Conservation (phyloP, 1,284 basidiomycete species). For the Puccinia polysora region DNA sequence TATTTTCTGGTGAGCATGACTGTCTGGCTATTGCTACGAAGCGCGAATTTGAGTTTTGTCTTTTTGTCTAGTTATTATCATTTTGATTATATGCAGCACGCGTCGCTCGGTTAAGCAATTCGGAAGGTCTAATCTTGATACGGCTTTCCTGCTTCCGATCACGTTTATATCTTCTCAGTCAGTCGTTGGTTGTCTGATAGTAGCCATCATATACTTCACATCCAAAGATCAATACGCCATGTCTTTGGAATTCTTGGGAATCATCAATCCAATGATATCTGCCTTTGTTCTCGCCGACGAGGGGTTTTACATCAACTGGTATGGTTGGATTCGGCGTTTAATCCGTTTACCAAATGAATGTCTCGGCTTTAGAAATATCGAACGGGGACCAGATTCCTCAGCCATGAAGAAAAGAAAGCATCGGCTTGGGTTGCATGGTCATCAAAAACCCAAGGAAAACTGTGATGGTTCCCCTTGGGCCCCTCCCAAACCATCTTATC, state of each 20-base stretch:
- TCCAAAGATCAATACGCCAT: neutral
- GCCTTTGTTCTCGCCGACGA: neutral
- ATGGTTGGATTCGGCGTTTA: neutral
- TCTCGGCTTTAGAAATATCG: neutral
- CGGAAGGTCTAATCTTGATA: constrained; percentile 26
- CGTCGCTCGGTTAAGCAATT: neutral
- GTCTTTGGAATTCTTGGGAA: constrained; percentile 8
- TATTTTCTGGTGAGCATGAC: constrained; percentile 7
- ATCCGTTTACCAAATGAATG: neutral
- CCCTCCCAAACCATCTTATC: constrained; percentile 24
- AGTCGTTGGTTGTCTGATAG: constrained; percentile 12
- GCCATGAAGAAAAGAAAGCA: neutral
- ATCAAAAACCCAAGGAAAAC: neutral
- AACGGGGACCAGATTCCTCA: neutral
- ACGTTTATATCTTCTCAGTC: constrained; percentile 15
- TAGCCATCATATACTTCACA: constrained; percentile 9
- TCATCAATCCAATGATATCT: constrained; percentile 15
- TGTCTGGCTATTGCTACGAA: neutral
- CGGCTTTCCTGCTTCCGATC: constrained; percentile 15
- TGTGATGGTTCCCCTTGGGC: constrained; percentile 2
- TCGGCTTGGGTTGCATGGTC: neutral
- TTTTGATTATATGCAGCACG: neutral
- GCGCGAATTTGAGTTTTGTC: neutral
- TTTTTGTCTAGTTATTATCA: neutral
- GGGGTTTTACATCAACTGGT: constrained; percentile 12